Evolutionary conservation across 345 rosid species (phyloP).

Genomic region (Carallia pectinifolia): DNA sequence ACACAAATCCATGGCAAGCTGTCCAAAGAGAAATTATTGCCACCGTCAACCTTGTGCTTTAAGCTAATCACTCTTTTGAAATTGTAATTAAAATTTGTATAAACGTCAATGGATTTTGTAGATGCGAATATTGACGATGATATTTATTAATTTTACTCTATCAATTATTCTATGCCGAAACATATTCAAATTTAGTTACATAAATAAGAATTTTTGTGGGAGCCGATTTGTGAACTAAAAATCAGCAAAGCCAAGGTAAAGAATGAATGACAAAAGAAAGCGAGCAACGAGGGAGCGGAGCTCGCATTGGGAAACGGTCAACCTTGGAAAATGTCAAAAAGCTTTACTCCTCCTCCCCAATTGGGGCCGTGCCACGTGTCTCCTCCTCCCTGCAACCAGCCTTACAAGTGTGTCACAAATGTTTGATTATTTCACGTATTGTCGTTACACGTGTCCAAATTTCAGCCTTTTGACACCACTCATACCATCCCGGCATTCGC

Average conservation of each 20-base stretch:
- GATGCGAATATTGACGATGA: no score
- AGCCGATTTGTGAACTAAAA: no score
- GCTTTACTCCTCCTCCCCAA: not conserved
- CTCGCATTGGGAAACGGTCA: conserved; percentile 77
- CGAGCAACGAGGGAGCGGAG: not conserved
- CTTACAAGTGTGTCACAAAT: not conserved
- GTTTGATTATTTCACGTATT: not conserved
- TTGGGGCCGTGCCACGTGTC: not conserved
- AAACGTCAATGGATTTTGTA: no score
- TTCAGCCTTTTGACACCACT: conserved; percentile 8
- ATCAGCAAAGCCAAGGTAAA: no score
- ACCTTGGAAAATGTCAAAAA: conserved; percentile 29
- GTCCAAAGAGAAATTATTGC: no score
- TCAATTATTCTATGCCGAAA: no score
- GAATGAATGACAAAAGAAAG: not conserved
- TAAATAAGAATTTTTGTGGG: no score
- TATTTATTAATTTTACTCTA: no score
- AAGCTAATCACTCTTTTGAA: no score
- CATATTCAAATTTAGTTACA: no score
- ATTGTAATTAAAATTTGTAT: no score
- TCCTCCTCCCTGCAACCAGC: not conserved
- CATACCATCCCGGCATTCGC: not conserved
- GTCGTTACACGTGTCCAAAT: conserved; percentile 21
- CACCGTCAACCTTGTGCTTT: not conserved
- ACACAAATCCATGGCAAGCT: no score